Base-by-base conservation (phyloP, 306 rosid genomes). In the Glycine tomentella region DNA sequence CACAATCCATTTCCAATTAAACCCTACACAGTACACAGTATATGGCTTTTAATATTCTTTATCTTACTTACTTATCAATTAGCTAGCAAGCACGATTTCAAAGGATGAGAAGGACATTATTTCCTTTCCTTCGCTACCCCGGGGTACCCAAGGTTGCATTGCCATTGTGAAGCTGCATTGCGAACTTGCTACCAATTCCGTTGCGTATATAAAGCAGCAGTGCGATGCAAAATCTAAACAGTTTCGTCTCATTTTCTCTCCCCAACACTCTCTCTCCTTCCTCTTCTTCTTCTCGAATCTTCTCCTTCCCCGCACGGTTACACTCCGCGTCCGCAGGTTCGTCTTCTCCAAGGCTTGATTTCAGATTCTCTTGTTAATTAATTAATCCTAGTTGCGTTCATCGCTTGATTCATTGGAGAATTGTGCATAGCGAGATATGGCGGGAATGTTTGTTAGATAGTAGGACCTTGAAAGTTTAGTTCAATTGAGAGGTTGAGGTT, bases 191-290 rank as follows among this genome's bases (percentile, higher is more conserved):
- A 36, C 40, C 40, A 11, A 50, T 11, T 42, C 46, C 1, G 46
- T 7, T 42, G 8, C 46, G 9, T 42, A 6, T 42, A 6, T 7
- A 89, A 83, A 5, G 16, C 58, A 17, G 71, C 88, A 75, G 36
- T 9, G 7, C 9, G 83, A 91, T 93, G 97, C 94, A 83, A 73
- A 63, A 82, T 81, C 77, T 84, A 20, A 86, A 49, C 75, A 67
- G 75, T 49, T 48, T 20, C 44, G 7, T 87, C 64, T 85, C 89
- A 25, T 52, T 86, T 61, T 79, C 85, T 69, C 80, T 86, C 77
- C 80, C 88, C 63, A 69, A 76, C 15, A 12, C 42, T 11, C 75
- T 84, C 44, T 74, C 83, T 14, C 75, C 85, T 8, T 38, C 42
- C 42, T n/a, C 69, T 17, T 78, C 69, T 50, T 12, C 85, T 15